Percentiles rank a stretch among this genome's conserved stretches.
Conservation (phyloP, 2,329 filamentous ascomycete species). For the Tolypocladium tropicale region DNA sequence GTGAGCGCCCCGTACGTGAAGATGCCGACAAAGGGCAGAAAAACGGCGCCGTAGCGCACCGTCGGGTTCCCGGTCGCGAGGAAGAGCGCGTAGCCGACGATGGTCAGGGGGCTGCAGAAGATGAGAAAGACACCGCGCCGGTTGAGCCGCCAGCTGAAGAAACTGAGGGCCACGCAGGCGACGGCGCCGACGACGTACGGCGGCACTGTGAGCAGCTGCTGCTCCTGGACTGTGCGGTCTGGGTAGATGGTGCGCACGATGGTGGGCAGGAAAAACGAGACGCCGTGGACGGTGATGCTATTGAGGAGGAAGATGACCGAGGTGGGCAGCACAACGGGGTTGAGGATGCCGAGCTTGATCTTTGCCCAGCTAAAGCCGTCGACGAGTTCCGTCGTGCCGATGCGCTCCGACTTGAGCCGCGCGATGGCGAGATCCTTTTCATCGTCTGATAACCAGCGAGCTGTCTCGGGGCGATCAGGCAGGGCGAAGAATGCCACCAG, state of each 20-base stretch:
- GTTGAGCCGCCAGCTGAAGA: conserved; percentile 49
- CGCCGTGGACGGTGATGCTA: conserved; percentile 63
- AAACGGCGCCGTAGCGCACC: conserved; percentile 57
- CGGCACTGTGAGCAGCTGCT: conserved; percentile 61
- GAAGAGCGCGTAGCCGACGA: conserved; percentile 61
- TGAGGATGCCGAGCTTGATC: conserved; percentile 50
- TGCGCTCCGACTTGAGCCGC: conserved; percentile 47
- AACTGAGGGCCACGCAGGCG: conserved; percentile 49
- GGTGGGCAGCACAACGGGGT: conserved; percentile 41
- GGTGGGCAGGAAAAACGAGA: conserved; percentile 62
- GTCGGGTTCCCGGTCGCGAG: conserved; percentile 38
- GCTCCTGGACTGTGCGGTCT: conserved; percentile 39
- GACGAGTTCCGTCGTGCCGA: conserved; percentile 43
- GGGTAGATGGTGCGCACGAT: conserved; percentile 63
- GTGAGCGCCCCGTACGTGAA: conserved; percentile 54
- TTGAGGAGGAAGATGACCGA: conserved; percentile 51
- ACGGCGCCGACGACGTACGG: conserved; percentile 58
- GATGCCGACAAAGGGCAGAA: conserved; percentile 52
- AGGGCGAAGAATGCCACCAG: conserved; percentile 50
- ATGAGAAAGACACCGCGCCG: conserved; percentile 51
- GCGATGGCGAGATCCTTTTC: conserved; percentile 54
- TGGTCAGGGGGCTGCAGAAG: conserved; percentile 45
- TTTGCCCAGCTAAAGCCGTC: conserved; percentile 52
- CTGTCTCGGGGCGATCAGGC: conserved; percentile 56
- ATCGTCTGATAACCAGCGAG: conserved; percentile 51